A percentile compares a stretch with the other conserved stretches of the same genome.
These are phyloP conservation scores for Psilocybe mexicana DNA, from an alignment of 1,284 basidiomycete species.

Conservation along the genomic window DNA sequence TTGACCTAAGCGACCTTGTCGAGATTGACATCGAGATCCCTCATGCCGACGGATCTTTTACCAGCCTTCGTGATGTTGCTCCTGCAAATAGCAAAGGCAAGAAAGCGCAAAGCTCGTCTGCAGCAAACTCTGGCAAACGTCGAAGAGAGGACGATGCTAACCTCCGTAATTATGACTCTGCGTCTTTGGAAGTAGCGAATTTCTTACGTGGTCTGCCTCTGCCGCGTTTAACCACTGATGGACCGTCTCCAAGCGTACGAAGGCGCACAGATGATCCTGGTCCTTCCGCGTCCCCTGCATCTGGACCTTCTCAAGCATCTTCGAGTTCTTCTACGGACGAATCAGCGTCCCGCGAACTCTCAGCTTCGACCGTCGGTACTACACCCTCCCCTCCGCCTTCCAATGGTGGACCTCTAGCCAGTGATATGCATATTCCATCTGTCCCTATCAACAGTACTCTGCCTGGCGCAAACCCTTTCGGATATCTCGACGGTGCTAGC, in stretches of 20 bases:
- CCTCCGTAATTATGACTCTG: constrained; percentile 53
- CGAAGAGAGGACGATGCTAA: constrained; percentile 54
- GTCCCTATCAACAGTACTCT: constrained; percentile 7
- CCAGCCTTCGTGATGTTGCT: constrained; percentile 55
- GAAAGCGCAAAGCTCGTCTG: constrained; percentile 22
- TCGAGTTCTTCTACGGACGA: constrained; percentile 17
- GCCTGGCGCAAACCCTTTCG: constrained; percentile 48
- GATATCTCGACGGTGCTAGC: constrained; percentile 45
- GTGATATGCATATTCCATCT: background rate
- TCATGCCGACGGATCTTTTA: constrained; percentile 50
- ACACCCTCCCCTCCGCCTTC: constrained; percentile 19
- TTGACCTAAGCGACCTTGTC: constrained; percentile 72
- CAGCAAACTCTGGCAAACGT: constrained; percentile 46
- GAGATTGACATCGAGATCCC: constrained; percentile 70
- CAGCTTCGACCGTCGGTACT: constrained; percentile 17
- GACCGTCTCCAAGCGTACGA: constrained; percentile 43
- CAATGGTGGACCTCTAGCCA: constrained; percentile 5
- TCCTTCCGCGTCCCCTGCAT: constrained; percentile 1
- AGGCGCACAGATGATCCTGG: constrained; percentile 39
- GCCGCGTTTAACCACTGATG: constrained; percentile 27
- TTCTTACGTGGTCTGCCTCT: constrained; percentile 52
- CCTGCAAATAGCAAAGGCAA: constrained; percentile 57
- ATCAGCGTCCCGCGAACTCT: constrained; percentile 14
- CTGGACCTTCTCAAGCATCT: constrained; percentile 23
- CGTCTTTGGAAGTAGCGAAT: constrained; percentile 52